Percentiles rank a stretch among this genome's conserved stretches.
phyloP scores from a whole-genome alignment of 495 filamentous ascomycete species.

The Xylaria telfairii region DNA sequence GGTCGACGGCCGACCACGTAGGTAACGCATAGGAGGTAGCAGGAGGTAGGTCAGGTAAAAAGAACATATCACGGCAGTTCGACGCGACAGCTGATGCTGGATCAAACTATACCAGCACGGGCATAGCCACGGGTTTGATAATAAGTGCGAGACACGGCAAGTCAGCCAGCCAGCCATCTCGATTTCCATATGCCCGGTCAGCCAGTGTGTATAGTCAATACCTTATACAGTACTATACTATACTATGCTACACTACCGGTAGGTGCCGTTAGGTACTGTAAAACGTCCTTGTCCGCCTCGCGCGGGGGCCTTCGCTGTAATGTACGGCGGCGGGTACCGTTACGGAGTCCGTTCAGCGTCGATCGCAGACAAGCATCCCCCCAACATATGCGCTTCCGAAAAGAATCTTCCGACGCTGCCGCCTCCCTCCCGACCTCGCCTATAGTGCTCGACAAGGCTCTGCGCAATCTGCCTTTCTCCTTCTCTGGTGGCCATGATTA shows the following conservation, averaged over 20 bases:
- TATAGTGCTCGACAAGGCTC: neutral
- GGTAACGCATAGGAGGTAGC: neutral
- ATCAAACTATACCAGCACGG: too few species aligned
- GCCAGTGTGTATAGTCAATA: too few species aligned
- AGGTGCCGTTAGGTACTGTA: too few species aligned
- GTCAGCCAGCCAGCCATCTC: neutral
- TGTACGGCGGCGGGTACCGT: neutral
- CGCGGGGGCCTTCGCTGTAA: too few species aligned
- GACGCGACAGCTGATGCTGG: neutral
- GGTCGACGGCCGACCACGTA: conserved; percentile 2
- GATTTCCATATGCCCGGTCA: conserved; percentile 5
- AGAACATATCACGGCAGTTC: neutral
- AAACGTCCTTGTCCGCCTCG: too few species aligned
- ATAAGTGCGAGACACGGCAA: conserved; percentile 7
- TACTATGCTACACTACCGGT: neutral
- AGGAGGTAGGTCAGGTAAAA: neutral
- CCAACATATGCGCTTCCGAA: neutral
- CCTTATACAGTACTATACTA: neutral
- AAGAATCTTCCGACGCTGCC: neutral
- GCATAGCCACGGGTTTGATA: too few species aligned
- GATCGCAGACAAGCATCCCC: conserved; percentile 9
- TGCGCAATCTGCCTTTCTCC: neutral
- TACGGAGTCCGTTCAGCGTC: neutral
- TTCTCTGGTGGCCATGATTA: neutral
- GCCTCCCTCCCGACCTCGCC: neutral